These are phyloP conservation scores for Hypoxylon rickii DNA, from an alignment of 495 filamentous ascomycete species.

Conservation along the genomic window DNA sequence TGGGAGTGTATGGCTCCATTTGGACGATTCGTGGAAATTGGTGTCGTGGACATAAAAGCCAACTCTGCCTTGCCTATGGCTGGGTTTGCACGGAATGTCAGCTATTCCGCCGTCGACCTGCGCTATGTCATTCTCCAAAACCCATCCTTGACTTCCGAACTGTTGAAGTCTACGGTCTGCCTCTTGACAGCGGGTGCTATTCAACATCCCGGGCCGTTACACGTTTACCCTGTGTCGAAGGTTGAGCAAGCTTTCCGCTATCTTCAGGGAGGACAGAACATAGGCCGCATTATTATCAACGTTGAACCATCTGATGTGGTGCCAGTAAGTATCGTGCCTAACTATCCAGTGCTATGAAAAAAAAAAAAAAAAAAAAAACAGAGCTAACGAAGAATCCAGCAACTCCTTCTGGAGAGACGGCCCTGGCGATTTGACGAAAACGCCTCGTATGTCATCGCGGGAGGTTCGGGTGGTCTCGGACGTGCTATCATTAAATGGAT, in stretches of 20 bases:
- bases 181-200: conserved; percentile 29
- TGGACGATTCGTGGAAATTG: conserved; percentile 56
- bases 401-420: conserved; percentile 20
- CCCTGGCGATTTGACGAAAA: conserved; percentile 38
- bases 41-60: conserved; percentile 40
- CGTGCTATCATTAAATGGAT: conserved; percentile 58
- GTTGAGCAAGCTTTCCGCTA: conserved; percentile 56
- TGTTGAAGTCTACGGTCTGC: conserved; percentile 20
- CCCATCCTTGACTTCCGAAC: conserved; percentile 10
- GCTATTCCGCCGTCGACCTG: conserved; percentile 48
- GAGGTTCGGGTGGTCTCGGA: conserved; percentile 63
- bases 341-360: neutral
- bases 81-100: conserved; percentile 45
- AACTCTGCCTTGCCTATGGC: conserved; percentile 39
- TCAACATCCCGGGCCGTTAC: conserved; percentile 38
- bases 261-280: conserved; percentile 54
- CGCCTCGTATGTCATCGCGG: conserved; percentile 58
- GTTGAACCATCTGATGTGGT: conserved; percentile 36
- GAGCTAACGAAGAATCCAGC: conserved; percentile 17
- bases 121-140: conserved; percentile 21
- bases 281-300: conserved; percentile 57
- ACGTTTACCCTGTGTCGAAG: conserved; percentile 44
- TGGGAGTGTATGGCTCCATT: conserved; percentile 55
- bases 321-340: conserved; percentile 24
- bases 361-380: too few species aligned